A percentile compares a stretch with the other conserved stretches of the same genome.
These are phyloP conservation scores for Rosa persica DNA, from an alignment of 306 rosid species.

Conservation along the genomic window DNA sequence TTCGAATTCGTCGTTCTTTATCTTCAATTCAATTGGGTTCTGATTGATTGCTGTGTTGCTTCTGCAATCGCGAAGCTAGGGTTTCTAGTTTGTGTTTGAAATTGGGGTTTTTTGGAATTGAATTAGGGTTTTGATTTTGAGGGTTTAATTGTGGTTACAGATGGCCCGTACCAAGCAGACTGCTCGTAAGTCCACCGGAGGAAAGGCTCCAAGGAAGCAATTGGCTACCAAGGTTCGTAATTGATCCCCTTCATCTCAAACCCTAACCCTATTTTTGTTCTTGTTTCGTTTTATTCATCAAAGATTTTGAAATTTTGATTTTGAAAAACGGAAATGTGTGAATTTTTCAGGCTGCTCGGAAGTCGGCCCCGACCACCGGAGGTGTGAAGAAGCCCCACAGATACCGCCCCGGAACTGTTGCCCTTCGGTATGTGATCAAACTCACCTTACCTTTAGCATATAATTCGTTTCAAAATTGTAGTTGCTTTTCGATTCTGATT, in stretches of 20 bases:
- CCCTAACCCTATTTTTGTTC: constrained; percentile 1
- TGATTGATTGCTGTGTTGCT: background rate
- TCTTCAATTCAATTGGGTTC: background rate
- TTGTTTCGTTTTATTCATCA: background rate
- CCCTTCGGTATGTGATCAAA: constrained; percentile 34
- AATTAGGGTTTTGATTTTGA: background rate
- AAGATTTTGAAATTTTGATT: background rate
- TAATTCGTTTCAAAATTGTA: background rate
- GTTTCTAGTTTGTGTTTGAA: background rate
- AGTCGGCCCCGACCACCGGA: constrained; percentile 50
- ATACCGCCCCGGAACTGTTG: constrained; percentile 53
- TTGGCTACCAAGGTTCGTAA: constrained; percentile 36
- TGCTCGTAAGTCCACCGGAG: constrained; percentile 46
- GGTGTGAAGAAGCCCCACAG: constrained; percentile 60
- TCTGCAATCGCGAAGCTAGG: constrained; percentile 3
- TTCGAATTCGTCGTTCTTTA: background rate
- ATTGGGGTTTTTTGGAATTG: background rate
- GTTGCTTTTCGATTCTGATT: background rate
- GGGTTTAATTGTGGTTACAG: constrained; percentile 20
- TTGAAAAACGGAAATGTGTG: background rate
- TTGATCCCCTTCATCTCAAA: too few species aligned
- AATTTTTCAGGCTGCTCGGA: constrained; percentile 50
- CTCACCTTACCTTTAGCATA: background rate
- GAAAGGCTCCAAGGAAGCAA: constrained; percentile 46
- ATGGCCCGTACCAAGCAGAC: constrained; percentile 52